Evolutionary conservation across 352 stramenopile species (phyloP), one percentile per base, ranked within the genome.

Genomic region (Phytophthora pistaciae): DNA sequence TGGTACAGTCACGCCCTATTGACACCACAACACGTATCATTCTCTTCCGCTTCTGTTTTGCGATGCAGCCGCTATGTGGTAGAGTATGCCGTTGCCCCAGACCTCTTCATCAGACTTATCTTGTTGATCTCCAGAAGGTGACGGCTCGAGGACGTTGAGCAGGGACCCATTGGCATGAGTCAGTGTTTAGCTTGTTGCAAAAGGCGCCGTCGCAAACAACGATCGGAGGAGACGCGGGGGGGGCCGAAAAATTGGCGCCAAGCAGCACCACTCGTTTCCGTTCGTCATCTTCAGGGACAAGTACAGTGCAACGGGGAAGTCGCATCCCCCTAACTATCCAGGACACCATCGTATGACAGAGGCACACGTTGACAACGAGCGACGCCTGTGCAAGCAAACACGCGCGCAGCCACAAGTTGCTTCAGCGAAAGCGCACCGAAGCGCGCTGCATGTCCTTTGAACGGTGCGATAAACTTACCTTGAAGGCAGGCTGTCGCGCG

Each of bases 401-500:
- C 29, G 8, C 18, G 14, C 42, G 10, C 42, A 49, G 16, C 42
- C 16, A 10, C 16, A 21, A 20, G n/a, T 49, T 49, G 42, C 42
- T 21, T 49, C 42, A 44, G 14, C 14, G 4, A 44, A 44, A 44
- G 38, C 16, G 38, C 42, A 20, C 16, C 42, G 42, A 49, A 49
- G 9, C 5, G 38, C 14, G 38, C 11, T n/a, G 29, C 29, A 33
- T 33, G 29, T 10, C 29, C 29, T 33, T 33, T 33, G 38, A 44
- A n/a, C 38, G 38, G 1, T 44, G 38, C 38, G 38, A 44, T 44
- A 44, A 16, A 8, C 16, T n/a, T 44, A 44, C 5, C 4, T 33
- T 44, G 38, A n/a, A 53, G 46, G 20, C 46, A 53, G 27, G 25
- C 46, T 53, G 46, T 25, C 46, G 46, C 46, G 20, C 46, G 46